Base-by-base conservation (phyloP, 345 rosid species). In the Dipteronia sinensis region DNA sequence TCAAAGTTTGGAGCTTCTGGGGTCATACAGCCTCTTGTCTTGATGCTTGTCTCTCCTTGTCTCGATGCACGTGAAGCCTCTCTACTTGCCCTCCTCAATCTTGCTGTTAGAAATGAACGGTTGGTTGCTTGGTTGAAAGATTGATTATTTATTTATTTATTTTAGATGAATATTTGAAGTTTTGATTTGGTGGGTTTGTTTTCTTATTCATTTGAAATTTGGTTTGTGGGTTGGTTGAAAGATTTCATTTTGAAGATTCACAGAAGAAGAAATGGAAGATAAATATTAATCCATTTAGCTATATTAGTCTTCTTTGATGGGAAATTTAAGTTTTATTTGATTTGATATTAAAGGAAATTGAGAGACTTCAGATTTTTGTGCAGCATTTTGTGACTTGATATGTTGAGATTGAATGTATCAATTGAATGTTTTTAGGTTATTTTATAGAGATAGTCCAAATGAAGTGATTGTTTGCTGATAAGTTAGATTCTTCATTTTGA, bases 51-150 rank as follows among this genome's bases (percentile, higher is more conserved):
- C 65, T 89, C 91, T 53, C 79, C 91, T 31, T 86, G 83, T 63
- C 67, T 76, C 42, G 94, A 90, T 63, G 97, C 94, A 59, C 88
- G 90, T 20, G 88, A 89, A 67, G 87, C 94, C 69, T 90, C 94
- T 67, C 92, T 92, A 69, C 90, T 92, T 27, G 97, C 94, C 29
- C 94, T 92, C 69, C 94, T 92, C 81, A 92, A 90, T 76, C 92
- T 92, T 68, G 92, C 94, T 71, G 97, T 85, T 66, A 86, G 94
- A 81, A 88, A 92, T 80, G 88, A 89, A 70, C 80, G 90, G 91
- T 89, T 72, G 51, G 64, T 72, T 67, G 51, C 64, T 61, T 61
- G 23, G 38, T 34, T 34, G 38, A 4, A 34, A 34, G 38, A 34
- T 34, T 4, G 38, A 34, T 34, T 34, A 0, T 4, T 34, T 34